Conservation (phyloP, 139 green algal species). For the Chlamydomonas eustigma region DNA sequence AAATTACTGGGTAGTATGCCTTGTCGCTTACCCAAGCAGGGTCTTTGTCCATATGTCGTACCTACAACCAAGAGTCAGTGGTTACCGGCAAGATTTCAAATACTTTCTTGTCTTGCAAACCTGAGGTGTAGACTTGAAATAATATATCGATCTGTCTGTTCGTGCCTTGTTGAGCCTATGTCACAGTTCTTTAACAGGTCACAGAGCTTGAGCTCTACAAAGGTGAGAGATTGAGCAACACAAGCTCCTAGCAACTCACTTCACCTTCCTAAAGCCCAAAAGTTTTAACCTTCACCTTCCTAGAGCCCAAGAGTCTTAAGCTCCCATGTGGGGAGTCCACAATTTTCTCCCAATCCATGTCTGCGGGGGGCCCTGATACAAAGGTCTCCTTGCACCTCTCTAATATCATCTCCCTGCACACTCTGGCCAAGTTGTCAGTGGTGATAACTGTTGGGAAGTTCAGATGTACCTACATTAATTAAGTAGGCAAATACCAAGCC, state of each 20-base stretch:
- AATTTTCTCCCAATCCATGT: conserved; percentile 47
- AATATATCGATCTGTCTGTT: too few species aligned
- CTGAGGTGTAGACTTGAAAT: too few species aligned
- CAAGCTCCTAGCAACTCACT: too few species aligned
- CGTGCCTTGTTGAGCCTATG: too few species aligned
- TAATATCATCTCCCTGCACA: conserved; percentile 28
- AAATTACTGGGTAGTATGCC: conserved; percentile 13
- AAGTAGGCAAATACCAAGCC: not conserved
- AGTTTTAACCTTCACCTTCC: conserved; percentile 22
- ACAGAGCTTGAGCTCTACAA: too few species aligned
- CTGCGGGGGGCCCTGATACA: not conserved
- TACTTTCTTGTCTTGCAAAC: too few species aligned
- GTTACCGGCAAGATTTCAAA: too few species aligned
- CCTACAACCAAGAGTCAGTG: too few species aligned
- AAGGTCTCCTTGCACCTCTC: not conserved
- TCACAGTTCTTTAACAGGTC: too few species aligned
- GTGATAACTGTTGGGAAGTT: conserved; percentile 47
- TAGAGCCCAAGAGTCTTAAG: conserved; percentile 44
- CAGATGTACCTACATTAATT: conserved; percentile 46
- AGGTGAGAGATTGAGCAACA: too few species aligned
- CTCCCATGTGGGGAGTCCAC: conserved; percentile 54
- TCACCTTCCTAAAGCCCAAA: not conserved
- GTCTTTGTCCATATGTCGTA: conserved; percentile 9
- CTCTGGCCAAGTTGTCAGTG: conserved; percentile 30
- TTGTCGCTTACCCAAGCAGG: conserved; percentile 12